Evolutionary conservation across 352 stramenopile genomes (phyloP).

Genomic region (Phytophthora niederhauseri): DNA sequence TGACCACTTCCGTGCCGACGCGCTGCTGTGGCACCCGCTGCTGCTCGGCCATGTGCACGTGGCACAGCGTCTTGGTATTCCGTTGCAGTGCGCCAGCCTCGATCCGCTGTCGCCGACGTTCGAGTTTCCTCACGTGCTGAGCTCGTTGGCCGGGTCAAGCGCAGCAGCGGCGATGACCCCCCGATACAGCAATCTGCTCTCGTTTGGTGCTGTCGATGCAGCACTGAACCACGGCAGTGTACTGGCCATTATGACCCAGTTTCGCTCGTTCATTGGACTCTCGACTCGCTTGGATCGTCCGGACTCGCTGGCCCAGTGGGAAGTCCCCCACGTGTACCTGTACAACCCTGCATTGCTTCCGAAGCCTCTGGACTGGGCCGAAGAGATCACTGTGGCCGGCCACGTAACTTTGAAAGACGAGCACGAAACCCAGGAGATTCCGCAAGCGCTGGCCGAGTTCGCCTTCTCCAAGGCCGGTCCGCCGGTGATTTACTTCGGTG

Average conservation of each 20-base stretch:
- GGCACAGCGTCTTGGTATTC: slow-evolving; percentile 49
- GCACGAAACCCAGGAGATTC: not conserved
- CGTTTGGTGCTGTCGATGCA: slow-evolving; percentile 29
- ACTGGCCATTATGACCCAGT: slow-evolving; percentile 39
- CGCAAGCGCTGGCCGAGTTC: slow-evolving; percentile 9
- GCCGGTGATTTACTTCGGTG: slow-evolving; percentile 48
- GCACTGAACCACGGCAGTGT: slow-evolving; percentile 38
- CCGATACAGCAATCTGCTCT: slow-evolving; percentile 33
- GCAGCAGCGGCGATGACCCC: not conserved
- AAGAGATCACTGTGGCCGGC: slow-evolving; percentile 41
- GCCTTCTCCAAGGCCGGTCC: slow-evolving; percentile 2
- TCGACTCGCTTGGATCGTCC: slow-evolving; percentile 18
- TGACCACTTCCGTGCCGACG: slow-evolving; percentile 44
- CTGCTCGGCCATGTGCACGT: slow-evolving; percentile 48
- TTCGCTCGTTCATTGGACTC: slow-evolving; percentile 45
- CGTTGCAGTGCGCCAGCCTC: slow-evolving; percentile 47
- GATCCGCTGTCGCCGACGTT: slow-evolving; percentile 42
- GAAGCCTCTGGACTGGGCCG: slow-evolving; percentile 48
- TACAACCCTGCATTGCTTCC: slow-evolving; percentile 41
- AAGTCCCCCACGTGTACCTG: slow-evolving; percentile 49
- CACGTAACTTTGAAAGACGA: slow-evolving; percentile 34
- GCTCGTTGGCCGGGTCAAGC: slow-evolving; percentile 13
- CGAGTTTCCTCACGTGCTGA: slow-evolving; percentile 47
- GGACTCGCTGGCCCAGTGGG: slow-evolving; percentile 38
- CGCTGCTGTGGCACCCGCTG: slow-evolving; percentile 44